Evolutionary conservation across 2,329 filamentous ascomycete species (phyloP).

Genomic region (Ceratocystis albifundus): DNA sequence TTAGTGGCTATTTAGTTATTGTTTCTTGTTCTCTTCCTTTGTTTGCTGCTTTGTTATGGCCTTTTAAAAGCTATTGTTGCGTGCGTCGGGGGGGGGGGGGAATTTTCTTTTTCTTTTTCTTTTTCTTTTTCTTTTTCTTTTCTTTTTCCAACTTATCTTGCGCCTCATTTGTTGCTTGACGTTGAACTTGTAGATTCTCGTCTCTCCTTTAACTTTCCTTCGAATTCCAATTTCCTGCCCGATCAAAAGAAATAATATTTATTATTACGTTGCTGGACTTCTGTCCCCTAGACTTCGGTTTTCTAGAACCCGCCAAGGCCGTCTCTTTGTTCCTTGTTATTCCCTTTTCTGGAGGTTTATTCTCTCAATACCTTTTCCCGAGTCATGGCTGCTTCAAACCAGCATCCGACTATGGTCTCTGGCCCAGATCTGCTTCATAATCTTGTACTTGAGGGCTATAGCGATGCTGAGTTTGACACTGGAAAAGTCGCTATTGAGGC

Average conservation of each 20-base stretch:
- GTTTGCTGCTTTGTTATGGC: not conserved
- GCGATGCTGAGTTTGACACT: not conserved
- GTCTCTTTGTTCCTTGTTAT: not conserved
- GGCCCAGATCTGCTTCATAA: slow-evolving; percentile 43
- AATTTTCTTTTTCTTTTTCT: too few species aligned
- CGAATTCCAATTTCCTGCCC: not conserved
- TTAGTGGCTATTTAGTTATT: not conserved
- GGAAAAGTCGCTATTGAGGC: not conserved
- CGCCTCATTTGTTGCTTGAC: not conserved
- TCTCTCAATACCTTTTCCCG: not conserved
- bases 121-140: not conserved
- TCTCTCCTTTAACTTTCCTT: not conserved
- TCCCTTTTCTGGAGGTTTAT: not conserved
- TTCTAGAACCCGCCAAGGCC: not conserved
- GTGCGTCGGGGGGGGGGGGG: too few species aligned
- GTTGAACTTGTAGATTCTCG: too few species aligned
- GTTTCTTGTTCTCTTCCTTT: not conserved
- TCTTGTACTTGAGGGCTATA: slow-evolving; percentile 38
- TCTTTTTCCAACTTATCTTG: not conserved
- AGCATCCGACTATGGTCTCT: slow-evolving; percentile 32
- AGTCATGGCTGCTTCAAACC: slow-evolving; percentile 31
- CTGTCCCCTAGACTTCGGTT: too few species aligned
- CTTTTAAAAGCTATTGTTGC: not conserved
- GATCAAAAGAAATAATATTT: too few species aligned
- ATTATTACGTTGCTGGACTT: too few species aligned